Percentiles rank a stretch among this genome's conserved stretches.
phyloP scores from a whole-genome alignment of 306 rosid species.

The Quercus glauca region DNA sequence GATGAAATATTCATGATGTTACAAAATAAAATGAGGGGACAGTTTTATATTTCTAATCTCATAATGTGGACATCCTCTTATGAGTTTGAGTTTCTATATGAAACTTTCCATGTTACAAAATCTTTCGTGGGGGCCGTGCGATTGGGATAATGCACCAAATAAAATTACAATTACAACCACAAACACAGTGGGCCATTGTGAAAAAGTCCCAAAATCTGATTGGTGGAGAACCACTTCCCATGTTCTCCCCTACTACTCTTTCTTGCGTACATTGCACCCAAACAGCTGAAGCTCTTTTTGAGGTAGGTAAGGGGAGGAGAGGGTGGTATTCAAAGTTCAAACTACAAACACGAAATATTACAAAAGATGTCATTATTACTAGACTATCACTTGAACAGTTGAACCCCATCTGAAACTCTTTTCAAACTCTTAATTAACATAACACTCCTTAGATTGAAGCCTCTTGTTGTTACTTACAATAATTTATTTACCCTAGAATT shows the following conservation, averaged over 20 bases:
- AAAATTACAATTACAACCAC: neutral
- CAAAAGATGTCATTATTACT: no score
- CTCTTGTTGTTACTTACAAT: no score
- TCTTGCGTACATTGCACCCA: conserved; percentile 22
- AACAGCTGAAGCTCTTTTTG: neutral
- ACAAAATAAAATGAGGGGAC: neutral
- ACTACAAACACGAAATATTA: no score
- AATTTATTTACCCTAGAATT: no score
- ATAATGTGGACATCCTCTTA: neutral
- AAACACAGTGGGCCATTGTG: neutral
- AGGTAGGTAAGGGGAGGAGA: no score
- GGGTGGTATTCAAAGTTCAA: no score
- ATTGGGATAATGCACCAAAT: neutral
- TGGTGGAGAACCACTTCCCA: conserved; percentile 20
- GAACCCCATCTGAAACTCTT: no score
- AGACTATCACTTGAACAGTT: no score
- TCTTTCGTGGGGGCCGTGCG: neutral
- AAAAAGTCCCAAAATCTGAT: neutral
- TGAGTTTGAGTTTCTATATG: neutral
- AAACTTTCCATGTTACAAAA: neutral
- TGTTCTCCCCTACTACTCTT: neutral
- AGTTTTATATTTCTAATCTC: neutral
- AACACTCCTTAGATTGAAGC: no score
- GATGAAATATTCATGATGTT: neutral
- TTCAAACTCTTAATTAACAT: no score